Conservation (phyloP, 257 asterid genomes). For the Paulownia fortunei region DNA sequence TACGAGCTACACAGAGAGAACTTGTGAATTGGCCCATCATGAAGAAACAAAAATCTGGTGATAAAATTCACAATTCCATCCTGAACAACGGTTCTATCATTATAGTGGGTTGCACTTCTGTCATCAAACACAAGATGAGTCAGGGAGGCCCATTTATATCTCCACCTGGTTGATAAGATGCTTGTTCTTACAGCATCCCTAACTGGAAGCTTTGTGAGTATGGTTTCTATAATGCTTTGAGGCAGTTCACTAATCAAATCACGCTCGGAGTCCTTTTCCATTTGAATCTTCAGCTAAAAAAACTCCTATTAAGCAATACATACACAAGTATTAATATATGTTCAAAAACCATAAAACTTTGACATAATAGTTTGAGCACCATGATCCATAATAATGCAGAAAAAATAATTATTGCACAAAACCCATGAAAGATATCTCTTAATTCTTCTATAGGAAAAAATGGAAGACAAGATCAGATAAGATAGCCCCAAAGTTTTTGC, state of each 20-base stretch:
- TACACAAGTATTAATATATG: conserved; percentile 18
- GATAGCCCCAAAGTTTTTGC: conserved; percentile 10
- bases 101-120: conserved; percentile 42
- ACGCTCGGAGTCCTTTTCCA: conserved; percentile 49
- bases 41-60: conserved; percentile 69
- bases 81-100: conserved; percentile 49
- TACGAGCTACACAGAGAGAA: conserved; percentile 59
- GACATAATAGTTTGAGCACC: not conserved
- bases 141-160: conserved; percentile 82
- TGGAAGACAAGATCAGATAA: not conserved
- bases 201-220: conserved; percentile 75
- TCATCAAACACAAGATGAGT: conserved; percentile 76
- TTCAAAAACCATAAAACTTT: not conserved
- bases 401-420: not conserved
- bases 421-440: conserved; percentile 16
- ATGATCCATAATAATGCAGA: conserved; percentile 10
- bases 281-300: conserved; percentile 35
- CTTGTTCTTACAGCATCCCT: conserved; percentile 82
- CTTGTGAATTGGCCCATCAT: conserved; percentile 86
- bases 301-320: conserved; percentile 20
- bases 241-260: conserved; percentile 89
- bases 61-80: conserved; percentile 59
- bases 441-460: not conserved
- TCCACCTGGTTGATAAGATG: conserved; percentile 72
- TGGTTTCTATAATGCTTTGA: conserved; percentile 73